These are phyloP conservation scores for Perkinsus marinus DNA, from an alignment of 169 alveolate genomes.

Conservation along the genomic window DNA sequence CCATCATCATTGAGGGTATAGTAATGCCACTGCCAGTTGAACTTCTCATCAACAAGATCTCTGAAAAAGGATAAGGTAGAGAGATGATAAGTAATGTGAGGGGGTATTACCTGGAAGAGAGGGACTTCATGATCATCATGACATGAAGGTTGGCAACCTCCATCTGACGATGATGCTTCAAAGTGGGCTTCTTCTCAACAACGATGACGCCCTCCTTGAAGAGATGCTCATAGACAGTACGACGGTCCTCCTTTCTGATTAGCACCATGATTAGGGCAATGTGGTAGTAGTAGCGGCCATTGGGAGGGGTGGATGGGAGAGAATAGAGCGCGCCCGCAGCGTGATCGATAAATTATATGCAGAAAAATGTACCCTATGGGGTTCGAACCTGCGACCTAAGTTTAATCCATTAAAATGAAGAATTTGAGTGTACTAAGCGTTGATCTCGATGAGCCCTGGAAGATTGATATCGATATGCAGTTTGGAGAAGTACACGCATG, in stretches of 20 bases:
- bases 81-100: no score
- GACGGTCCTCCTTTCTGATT: slow-evolving; percentile 35
- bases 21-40: slow-evolving; percentile 52
- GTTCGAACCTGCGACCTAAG: no score
- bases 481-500: no score
- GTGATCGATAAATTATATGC: no score
- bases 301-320: neutral
- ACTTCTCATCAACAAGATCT: slow-evolving; percentile 26
- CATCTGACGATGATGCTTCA: slow-evolving; percentile 38
- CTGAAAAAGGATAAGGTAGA: slow-evolving; percentile 21
- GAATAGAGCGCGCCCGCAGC: neutral
- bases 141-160: slow-evolving; percentile 39
- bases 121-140: slow-evolving; percentile 37
- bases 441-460: no score
- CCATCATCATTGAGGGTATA: slow-evolving; percentile 42
- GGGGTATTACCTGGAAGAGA: neutral
- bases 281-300: no score
- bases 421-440: no score
- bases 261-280: slow-evolving; percentile 32
- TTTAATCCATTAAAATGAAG: no score
- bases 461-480: no score
- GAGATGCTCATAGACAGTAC: slow-evolving; percentile 37
- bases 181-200: slow-evolving; percentile 42
- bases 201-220: slow-evolving; percentile 45
- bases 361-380: no score